A percentile compares a stretch with the other conserved stretches of the same genome.
These are phyloP conservation scores for Cicer yamashitae DNA, from an alignment of 306 rosid species.

Conservation along the genomic window DNA sequence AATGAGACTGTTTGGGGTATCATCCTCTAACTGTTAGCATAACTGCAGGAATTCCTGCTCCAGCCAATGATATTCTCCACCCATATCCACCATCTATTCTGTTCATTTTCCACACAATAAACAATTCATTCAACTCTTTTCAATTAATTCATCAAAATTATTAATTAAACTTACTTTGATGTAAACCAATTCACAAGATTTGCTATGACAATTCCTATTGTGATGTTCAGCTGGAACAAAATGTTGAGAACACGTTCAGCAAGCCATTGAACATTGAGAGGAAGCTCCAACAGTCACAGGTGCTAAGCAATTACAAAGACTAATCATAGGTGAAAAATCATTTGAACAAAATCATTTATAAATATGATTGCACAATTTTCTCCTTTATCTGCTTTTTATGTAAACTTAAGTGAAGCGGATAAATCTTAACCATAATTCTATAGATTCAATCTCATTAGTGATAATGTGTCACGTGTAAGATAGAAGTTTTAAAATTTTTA, in stretches of 20 bases:
- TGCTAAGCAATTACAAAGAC: too few relatives aligned
- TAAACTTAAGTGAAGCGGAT: too few relatives aligned
- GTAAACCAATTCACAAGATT: conserved; percentile 60
- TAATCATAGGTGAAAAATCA: too few relatives aligned
- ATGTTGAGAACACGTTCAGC: conserved; percentile 70
- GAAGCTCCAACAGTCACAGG: conserved; percentile 63
- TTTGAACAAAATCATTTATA: too few relatives aligned
- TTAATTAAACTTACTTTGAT: conserved; percentile 47
- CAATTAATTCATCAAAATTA: too few relatives aligned
- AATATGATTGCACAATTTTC: too few relatives aligned
- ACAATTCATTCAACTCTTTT: too few relatives aligned
- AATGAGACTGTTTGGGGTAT: conserved; percentile 65
- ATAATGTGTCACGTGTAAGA: too few relatives aligned
- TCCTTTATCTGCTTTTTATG: too few relatives aligned
- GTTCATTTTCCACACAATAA: not conserved
- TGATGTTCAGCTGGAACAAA: conserved; percentile 66
- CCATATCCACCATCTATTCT: conserved; percentile 68
- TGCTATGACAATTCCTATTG: conserved; percentile 71
- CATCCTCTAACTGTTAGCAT: conserved; percentile 24
- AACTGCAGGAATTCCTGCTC: conserved; percentile 60
- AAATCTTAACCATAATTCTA: too few relatives aligned
- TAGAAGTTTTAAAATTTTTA: too few relatives aligned
- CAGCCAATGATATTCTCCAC: conserved; percentile 69
- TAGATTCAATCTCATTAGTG: too few relatives aligned
- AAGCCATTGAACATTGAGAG: conserved; percentile 78